phyloP scores from a whole-genome alignment of 106 monocot species.

The Amphibolis antarctica region DNA sequence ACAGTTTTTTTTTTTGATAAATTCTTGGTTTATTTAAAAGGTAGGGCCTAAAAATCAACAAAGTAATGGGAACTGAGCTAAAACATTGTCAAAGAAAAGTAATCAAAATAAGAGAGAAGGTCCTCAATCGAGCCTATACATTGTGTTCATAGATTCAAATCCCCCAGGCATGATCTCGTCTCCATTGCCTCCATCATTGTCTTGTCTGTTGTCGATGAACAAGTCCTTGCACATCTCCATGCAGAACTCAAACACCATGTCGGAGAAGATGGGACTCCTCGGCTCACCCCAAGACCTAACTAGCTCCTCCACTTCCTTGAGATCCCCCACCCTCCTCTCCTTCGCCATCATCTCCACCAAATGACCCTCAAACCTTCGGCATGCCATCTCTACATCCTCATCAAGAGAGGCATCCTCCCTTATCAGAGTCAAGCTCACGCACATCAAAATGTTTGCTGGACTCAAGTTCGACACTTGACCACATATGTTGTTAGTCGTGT shows the following conservation, averaged over 20 bases:
- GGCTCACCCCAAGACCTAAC: constrained; percentile 46
- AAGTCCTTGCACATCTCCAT: constrained; percentile 65
- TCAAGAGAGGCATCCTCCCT: neutral
- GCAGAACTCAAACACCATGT: constrained; percentile 58
- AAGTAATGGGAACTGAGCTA: too few species aligned
- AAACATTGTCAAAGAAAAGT: too few species aligned
- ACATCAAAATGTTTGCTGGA: constrained; percentile 22
- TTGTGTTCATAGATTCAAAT: neutral
- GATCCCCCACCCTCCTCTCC: constrained; percentile 55
- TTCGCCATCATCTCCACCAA: constrained; percentile 68
- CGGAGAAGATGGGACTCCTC: constrained; percentile 50
- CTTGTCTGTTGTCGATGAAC: constrained; percentile 12
- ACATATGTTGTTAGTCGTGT: constrained; percentile 12
- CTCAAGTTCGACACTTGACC: constrained; percentile 9
- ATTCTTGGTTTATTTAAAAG: too few species aligned
- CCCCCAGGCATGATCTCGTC: neutral
- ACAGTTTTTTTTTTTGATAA: too few species aligned
- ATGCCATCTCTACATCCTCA: constrained; percentile 31
- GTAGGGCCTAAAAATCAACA: too few species aligned
- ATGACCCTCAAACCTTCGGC: constrained; percentile 51
- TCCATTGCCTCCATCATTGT: neutral
- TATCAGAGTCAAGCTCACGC: constrained; percentile 3
- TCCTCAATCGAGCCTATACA: too few species aligned
- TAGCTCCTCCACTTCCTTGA: constrained; percentile 72
- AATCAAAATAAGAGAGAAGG: too few species aligned